Conservation (phyloP, 2,329 filamentous ascomycete genomes). For the Alternaria brassicae region DNA sequence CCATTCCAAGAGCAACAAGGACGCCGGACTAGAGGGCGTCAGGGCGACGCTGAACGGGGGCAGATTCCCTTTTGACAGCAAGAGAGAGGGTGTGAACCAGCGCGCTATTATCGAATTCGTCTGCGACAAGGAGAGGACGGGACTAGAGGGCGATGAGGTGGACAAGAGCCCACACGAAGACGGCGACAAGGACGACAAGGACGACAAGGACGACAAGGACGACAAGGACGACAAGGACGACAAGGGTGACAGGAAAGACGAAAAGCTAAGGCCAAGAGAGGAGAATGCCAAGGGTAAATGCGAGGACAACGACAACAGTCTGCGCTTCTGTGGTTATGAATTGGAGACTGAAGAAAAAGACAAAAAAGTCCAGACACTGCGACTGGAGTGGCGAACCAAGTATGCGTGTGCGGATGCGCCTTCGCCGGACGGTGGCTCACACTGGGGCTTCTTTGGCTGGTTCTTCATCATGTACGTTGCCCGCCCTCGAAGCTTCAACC, state of each 20-base stretch:
- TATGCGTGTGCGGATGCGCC: slow-evolving; percentile 70
- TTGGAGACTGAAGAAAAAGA: slow-evolving; percentile 57
- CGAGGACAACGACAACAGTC: slow-evolving; percentile 56
- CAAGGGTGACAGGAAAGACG: slow-evolving; percentile 28
- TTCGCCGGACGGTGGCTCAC: slow-evolving; percentile 58
- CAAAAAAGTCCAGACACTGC: slow-evolving; percentile 66
- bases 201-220: slow-evolving; percentile 35
- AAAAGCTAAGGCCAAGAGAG: slow-evolving; percentile 29
- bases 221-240: slow-evolving; percentile 49
- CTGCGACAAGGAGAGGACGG: slow-evolving; percentile 75
- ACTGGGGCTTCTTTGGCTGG: slow-evolving; percentile 99
- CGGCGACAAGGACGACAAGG: slow-evolving; percentile 52
- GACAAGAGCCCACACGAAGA: slow-evolving; percentile 63
- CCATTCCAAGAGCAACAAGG: slow-evolving; percentile 67
- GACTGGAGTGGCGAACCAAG: slow-evolving; percentile 85
- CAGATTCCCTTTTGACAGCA: slow-evolving; percentile 55
- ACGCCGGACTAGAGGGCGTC: slow-evolving; percentile 74
- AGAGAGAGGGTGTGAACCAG: slow-evolving; percentile 64
- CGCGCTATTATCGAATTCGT: slow-evolving; percentile 84
- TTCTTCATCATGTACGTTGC: slow-evolving; percentile 82
- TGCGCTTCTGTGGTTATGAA: slow-evolving; percentile 79
- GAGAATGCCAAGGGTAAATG: slow-evolving; percentile 48
- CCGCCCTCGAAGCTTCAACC: neutral
- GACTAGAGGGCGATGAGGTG: slow-evolving; percentile 73
- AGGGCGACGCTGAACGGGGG: slow-evolving; percentile 71